Evolutionary conservation across 2,329 filamentous ascomycete genomes (phyloP).

Genomic region (Paracorniculantispora psalliotae): DNA sequence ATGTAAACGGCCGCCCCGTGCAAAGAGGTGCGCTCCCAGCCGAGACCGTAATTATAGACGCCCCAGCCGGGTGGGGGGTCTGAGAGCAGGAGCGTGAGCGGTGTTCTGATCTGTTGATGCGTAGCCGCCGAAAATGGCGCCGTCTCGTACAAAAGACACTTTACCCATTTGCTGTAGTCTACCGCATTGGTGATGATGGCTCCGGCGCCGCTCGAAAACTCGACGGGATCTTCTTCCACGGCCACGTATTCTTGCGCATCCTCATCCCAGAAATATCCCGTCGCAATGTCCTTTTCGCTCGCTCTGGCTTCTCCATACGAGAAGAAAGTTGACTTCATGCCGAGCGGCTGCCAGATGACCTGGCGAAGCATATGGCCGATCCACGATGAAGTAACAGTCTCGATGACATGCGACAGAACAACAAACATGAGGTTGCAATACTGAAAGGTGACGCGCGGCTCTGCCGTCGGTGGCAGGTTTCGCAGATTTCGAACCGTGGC

Average conservation of each 20-base stretch:
- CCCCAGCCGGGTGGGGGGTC: neutral
- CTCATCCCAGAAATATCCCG: neutral
- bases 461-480: slow-evolving; percentile 34
- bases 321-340: slow-evolving; percentile 22
- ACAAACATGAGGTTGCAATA: slow-evolving; percentile 45
- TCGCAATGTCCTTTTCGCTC: neutral
- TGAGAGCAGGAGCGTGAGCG: neutral
- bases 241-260: slow-evolving; percentile 17
- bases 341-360: slow-evolving; percentile 26
- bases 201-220: slow-evolving; percentile 30
- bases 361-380: slow-evolving; percentile 32
- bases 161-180: slow-evolving; percentile 45
- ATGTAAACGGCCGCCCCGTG: slow-evolving; percentile 15
- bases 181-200: slow-evolving; percentile 35
- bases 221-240: slow-evolving; percentile 19
- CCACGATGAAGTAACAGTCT: slow-evolving; percentile 26
- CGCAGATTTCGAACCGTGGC: slow-evolving; percentile 24
- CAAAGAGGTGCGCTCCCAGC: slow-evolving; percentile 17
- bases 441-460: slow-evolving; percentile 36
- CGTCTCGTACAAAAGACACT: slow-evolving; percentile 31
- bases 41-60: slow-evolving; percentile 16
- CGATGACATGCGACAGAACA: slow-evolving; percentile 35
- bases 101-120: neutral
- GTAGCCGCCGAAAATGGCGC: neutral
- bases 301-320: neutral